Base-by-base conservation (phyloP, 768 basidiomycete species). In the Leccinum arenicola region DNA sequence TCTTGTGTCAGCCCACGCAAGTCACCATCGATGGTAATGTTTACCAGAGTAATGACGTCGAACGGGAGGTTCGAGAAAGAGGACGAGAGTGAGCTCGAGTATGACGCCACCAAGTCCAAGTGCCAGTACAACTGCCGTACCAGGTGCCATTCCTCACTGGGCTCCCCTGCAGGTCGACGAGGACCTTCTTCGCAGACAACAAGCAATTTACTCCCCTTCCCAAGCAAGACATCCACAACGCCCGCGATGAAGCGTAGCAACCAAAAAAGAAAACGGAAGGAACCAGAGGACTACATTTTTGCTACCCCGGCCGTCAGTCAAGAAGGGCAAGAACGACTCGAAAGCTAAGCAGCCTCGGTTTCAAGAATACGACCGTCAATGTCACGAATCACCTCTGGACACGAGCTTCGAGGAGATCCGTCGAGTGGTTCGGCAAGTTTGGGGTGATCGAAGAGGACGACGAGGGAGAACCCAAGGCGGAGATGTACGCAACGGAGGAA, bases 401-500 rank as follows among this genome's bases (percentile, higher is more conserved):
- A 76, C 93, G 0, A 89, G 89, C 1, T 65, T 71, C 8, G 86
- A 89, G 9, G 91, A 94, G 70, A 71, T 99, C 11, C 33, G 33
- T 33, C 33, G 33, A 33, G 33, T 33, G 33, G 33, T 33, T 33
- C 33, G 33, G 11, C 11, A 33, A 33, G 11, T 33, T 33, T 65
- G 97, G 97, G n/a, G 84, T 99, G 35, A 85, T 99, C 56, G 88
- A 98, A 70, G 93, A 96, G 68, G 94, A 93, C 61, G 89, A 95
- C 66, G 78, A 86, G 17, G 95, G 92, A 2, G 84, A 92, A 58
- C 88, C 89, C n/a, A 93, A 95, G 70, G 83, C 98, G 70, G 98
- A 99, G 79, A 80, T 98, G 78, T 99, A 99, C 73, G 89, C 90
- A 50, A 85, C 84, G 59, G 93, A 92, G 6, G 84, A 91, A 98